Evolutionary conservation across 2,329 filamentous ascomycete species (phyloP).

Genomic region (Sodiomyces alkalinus): DNA sequence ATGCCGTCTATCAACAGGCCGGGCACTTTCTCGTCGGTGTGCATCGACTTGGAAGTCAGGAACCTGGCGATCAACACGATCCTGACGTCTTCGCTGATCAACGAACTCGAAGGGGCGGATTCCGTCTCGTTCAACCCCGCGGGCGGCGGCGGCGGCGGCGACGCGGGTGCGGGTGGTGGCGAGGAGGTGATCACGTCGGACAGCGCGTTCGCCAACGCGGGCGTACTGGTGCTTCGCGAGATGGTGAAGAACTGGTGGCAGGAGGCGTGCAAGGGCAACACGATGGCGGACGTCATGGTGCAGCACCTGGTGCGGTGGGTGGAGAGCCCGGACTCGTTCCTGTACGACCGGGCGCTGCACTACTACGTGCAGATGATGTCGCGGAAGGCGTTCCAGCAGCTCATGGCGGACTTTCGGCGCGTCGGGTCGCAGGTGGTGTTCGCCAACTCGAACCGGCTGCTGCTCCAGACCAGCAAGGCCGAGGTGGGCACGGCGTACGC

Average conservation of each 20-base stretch:
- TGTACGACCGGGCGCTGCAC: constrained; percentile 87
- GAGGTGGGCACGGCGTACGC: constrained; percentile 95
- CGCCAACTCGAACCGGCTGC: constrained; percentile 72
- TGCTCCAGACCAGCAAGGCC: constrained; percentile 90
- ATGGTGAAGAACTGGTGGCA: constrained; percentile 99
- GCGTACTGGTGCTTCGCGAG: constrained; percentile 78
- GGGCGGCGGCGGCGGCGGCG: no score
- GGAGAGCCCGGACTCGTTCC: constrained; percentile 79
- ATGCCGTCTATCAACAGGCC: constrained; percentile 92
- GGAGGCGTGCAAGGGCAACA: constrained; percentile 77
- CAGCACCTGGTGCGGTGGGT: constrained; percentile 97
- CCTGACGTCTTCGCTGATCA: constrained; percentile 88
- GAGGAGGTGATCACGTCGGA: constrained; percentile 34
- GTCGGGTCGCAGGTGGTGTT: constrained; percentile 95
- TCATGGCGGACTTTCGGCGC: constrained; percentile 91
- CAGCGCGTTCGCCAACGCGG: constrained; percentile 74
- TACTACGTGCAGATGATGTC: constrained; percentile 99
- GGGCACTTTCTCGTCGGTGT: constrained; percentile 88
- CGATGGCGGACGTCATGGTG: constrained; percentile 95
- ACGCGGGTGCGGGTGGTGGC: constrained; percentile 48
- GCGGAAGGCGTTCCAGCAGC: constrained; percentile 87
- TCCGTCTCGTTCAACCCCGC: constrained; percentile 74
- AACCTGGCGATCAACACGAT: constrained; percentile 98
- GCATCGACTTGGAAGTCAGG: constrained; percentile 84
- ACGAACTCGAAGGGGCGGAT: constrained; percentile 84